These are phyloP conservation scores for Neopestalotiopsis sp. DNA, from an alignment of 2,329 filamentous ascomycete genomes.

Conservation along the genomic window DNA sequence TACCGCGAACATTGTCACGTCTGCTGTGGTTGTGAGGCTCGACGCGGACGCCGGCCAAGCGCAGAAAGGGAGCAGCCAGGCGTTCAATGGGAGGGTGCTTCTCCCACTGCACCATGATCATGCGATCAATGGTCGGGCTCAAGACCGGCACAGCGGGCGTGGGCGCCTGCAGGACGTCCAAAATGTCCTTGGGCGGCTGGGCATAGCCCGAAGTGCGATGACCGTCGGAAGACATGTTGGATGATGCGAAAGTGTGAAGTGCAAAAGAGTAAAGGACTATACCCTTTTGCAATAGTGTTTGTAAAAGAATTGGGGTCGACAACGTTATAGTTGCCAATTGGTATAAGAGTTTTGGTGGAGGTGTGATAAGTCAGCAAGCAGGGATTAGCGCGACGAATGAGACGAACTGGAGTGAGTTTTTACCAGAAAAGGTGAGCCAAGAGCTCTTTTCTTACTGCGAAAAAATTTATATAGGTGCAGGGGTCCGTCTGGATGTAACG, in stretches of 20 bases:
- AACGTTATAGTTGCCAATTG: neutral
- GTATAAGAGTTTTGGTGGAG: neutral
- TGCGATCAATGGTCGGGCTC: slow-evolving; percentile 4
- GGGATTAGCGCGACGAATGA: neutral
- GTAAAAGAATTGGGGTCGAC: neutral
- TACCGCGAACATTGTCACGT: slow-evolving; percentile 1
- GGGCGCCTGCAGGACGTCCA: slow-evolving; percentile 6
- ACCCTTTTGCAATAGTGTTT: neutral
- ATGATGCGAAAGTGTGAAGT: neutral
- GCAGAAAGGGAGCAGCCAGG: slow-evolving; percentile 9
- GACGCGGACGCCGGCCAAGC: slow-evolving; percentile 9
- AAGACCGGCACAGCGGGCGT: neutral
- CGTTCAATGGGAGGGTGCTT: slow-evolving; percentile 42
- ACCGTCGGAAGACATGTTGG: neutral
- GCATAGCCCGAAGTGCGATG: neutral
- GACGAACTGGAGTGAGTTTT: neutral
- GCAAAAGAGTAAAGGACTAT: neutral
- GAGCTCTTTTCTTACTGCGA: neutral
- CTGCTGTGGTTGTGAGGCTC: slow-evolving; percentile 14
- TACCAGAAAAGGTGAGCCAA: neutral
- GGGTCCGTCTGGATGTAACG: neutral
- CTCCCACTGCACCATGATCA: slow-evolving; percentile 15
- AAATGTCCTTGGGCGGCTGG: neutral
- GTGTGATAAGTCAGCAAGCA: neutral
- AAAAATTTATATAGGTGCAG: neutral